Conservation (phyloP, 345 rosid genomes). For the Heritiera littoralis region DNA sequence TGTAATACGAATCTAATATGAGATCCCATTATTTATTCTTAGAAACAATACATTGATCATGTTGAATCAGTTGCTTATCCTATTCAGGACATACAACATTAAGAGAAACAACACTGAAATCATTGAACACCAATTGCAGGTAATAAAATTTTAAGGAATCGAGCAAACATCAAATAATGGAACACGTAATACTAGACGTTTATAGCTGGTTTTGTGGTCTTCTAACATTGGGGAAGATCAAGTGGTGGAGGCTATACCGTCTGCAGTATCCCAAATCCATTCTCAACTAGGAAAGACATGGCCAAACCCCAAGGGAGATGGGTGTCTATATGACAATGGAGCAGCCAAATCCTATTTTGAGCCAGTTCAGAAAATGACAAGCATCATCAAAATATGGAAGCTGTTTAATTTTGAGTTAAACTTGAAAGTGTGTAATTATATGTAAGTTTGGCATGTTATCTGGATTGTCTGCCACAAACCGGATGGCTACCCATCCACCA, state of each 20-base stretch:
- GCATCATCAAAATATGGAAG: neutral
- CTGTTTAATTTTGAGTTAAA: neutral
- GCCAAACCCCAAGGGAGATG: slow-evolving; percentile 73
- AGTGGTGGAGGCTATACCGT: slow-evolving; percentile 79
- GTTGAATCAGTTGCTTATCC: slow-evolving; percentile 2
- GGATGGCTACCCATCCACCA: slow-evolving; percentile 89
- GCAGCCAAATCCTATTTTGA: slow-evolving; percentile 60
- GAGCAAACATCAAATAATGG: slow-evolving; percentile 8
- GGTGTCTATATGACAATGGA: slow-evolving; percentile 84
- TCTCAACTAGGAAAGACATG: slow-evolving; percentile 74
- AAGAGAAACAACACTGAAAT: neutral
- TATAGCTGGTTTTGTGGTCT: slow-evolving; percentile 11
- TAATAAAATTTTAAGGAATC: neutral
- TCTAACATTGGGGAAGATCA: slow-evolving; percentile 78
- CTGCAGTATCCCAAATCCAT: slow-evolving; percentile 69
- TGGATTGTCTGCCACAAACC: slow-evolving; percentile 80
- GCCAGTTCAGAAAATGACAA: slow-evolving; percentile 9
- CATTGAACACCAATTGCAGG: slow-evolving; percentile 6
- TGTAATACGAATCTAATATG: neutral
- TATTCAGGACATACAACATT: neutral
- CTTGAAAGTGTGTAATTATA: neutral
- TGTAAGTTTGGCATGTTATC: slow-evolving; percentile 40
- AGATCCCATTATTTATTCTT: slow-evolving; percentile 16
- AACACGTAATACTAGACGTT: slow-evolving; percentile 6
- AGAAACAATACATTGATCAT: slow-evolving; percentile 12